A percentile compares a stretch with the other conserved stretches of the same genome.
These are phyloP conservation scores for Pseudotsuga menziesii DNA, from an alignment of 75 land plant genomes.

Conservation along the genomic window DNA sequence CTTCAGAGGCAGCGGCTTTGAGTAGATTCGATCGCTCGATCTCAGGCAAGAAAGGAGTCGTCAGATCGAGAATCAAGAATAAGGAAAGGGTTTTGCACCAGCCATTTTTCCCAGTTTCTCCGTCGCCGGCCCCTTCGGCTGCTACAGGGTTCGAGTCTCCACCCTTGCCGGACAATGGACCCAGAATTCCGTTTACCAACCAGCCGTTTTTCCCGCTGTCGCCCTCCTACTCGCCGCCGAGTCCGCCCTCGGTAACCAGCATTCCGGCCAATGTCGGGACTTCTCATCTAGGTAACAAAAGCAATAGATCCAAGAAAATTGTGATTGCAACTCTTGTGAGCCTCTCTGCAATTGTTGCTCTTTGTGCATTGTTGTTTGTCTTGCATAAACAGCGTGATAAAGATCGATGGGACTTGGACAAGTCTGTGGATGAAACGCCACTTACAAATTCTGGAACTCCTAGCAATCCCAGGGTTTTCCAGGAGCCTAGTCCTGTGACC, in stretches of 20 bases:
- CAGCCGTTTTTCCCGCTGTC: background rate
- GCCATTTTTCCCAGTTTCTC: slow-evolving; percentile 1
- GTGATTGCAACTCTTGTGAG: background rate
- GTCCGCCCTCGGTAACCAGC: slow-evolving; percentile 2
- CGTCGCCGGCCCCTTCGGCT: background rate
- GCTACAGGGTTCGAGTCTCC: background rate
- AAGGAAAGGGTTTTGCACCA: slow-evolving; percentile 6
- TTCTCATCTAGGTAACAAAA: background rate
- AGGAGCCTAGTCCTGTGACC: background rate
- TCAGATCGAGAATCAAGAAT: background rate
- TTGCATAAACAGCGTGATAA: background rate
- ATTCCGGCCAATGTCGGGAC: background rate
- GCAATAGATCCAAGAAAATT: background rate
- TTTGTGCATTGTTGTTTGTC: background rate
- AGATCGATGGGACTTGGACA: slow-evolving; percentile 1
- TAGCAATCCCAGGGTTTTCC: background rate
- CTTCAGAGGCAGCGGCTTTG: background rate
- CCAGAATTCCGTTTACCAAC: background rate
- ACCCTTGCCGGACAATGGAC: background rate
- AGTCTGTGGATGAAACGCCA: background rate
- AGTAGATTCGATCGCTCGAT: background rate
- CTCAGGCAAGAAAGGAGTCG: background rate
- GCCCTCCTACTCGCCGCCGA: background rate
- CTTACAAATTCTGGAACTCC: background rate
- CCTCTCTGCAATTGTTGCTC: background rate